Evolutionary conservation across 805 yeast species (phyloP).

Genomic region (Teunomyces stri): DNA sequence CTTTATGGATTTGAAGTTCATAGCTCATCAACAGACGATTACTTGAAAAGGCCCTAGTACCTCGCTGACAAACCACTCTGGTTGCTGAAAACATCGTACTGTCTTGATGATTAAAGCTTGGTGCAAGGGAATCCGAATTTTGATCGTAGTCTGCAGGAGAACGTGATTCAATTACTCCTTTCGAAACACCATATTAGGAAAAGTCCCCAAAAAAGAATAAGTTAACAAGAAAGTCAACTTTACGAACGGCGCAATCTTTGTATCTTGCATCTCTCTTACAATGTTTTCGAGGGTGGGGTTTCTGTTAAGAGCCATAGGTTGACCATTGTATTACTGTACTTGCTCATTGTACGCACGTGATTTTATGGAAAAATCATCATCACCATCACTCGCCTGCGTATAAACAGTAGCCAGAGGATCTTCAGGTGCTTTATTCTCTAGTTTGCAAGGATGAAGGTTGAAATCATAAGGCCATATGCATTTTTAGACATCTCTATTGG

Average conservation of each 20-base stretch:
- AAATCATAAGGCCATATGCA: conserved; percentile 25
- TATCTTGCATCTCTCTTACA: too few species aligned
- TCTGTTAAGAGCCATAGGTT: too few species aligned
- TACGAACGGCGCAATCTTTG: too few species aligned
- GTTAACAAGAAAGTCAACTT: too few species aligned
- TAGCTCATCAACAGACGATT: neutral
- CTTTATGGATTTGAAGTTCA: conserved; percentile 23
- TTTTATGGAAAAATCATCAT: neutral
- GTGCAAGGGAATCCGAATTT: neutral
- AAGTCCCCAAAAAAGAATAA: too few species aligned
- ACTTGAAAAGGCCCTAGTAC: neutral
- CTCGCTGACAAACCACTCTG: neutral
- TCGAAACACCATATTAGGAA: too few species aligned
- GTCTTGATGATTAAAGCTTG: neutral
- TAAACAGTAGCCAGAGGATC: neutral
- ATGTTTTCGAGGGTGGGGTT: too few species aligned
- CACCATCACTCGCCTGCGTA: neutral
- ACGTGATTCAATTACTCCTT: too few species aligned
- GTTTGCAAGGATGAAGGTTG: conserved; percentile 27
- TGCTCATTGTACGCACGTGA: neutral
- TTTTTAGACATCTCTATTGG: conserved; percentile 56
- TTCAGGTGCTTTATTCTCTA: neutral
- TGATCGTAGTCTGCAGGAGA: neutral
- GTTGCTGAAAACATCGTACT: neutral
- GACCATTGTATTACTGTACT: too few species aligned